Base-by-base conservation (phyloP, 2,329 filamentous ascomycete genomes). In the Fusarium albosuccineum region DNA sequence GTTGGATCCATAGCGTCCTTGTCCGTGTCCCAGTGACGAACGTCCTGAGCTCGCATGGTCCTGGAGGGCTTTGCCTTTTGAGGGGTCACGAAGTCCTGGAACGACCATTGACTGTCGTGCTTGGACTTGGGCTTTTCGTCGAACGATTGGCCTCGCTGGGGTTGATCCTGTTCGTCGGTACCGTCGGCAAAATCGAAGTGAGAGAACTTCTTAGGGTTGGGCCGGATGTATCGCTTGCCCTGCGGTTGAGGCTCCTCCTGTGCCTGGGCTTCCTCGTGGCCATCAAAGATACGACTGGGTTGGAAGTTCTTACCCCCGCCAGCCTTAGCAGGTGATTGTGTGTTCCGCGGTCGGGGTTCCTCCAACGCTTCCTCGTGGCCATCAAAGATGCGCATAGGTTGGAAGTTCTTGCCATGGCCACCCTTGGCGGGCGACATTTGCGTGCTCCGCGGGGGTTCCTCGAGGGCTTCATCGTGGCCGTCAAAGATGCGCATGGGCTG, bases 11-110 rank as follows among this genome's bases (percentile, higher is more conserved):
- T 55, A 22, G 58, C 67, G 45, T 74, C 82, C 68, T 91, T 87
- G 62, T 94, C 90, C 48, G 91, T 89, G 70, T 90, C 91, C 88
- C 92, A 97, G 77, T 96, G 91, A 57, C 92, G 91, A 62, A 90
- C 86, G 64, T 96, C 89, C 74, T 93, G 88, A 39, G 85, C 82
- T 62, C 89, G 86, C 54, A 83, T 75, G 22, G 86, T 77, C 77
- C 91, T 92, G 45, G 84, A 81, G 5, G 86, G 84, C 48, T 87
- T 83, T 27, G 80, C 70, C 83, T 97, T 97, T 68, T 91, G 86
- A 0, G 95, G 95, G 1, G 94, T 97, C 14, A 83, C 82, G 73
- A 97, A 97, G 79, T 97, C 94, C 64, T 93, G 88, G 78, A 98
- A 98, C 49, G 89, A 89, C 94, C 95, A 97, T 65, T 92, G 90